Base-by-base conservation (phyloP, 1,284 basidiomycete species). In the Ceratobasidium sp. region DNA sequence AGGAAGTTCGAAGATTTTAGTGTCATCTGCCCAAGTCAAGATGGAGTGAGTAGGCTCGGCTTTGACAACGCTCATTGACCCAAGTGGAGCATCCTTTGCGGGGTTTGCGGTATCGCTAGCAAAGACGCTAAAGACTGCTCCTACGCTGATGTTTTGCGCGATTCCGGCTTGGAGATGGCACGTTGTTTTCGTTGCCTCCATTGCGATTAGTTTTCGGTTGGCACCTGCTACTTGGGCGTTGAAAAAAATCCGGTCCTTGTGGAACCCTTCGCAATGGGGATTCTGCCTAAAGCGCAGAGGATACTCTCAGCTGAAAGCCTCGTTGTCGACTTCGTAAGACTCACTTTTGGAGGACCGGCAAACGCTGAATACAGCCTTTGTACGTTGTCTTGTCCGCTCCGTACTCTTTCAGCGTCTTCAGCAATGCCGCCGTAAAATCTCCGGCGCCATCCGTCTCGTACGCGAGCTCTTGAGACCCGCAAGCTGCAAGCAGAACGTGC, bases 401-500 rank as follows among this genome's bases (percentile, higher is more conserved):
- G 23, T n/a, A 39, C 15, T 35, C n/a, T 13, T 39, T 42, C 58
- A 74, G 33, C 13, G 58, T 51, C 35, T 37, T 67, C 1, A 67
- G 6, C 17, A 67, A 39, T 5, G 65, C 65, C 23, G 28, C 31
- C 7, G 69, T 74, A 31, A 74, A 74, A 37, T 61, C 54, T 11
- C 69, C 69, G 8, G 20, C 26, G 2, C 47, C 33, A 23, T 63
- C n/a, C 42, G 60, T 74, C 54, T 74, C 69, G 42, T 74, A 63
- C 26, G 69, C 69, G 8, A 47, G 58, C 17, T 63, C 69, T 3
- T 51, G 15, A 20, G 42, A 47, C 28, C 28, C 60, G 63, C 69
- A 74, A 3, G 69, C 69, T 7, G 69, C 56, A 11, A 74, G 69
- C 7, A 74, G 20, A 23, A 74, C 69, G 23, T 74, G 69, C 1